These are phyloP conservation scores for Begonia masoniana DNA, from an alignment of 306 rosid genomes.

Conservation along the genomic window DNA sequence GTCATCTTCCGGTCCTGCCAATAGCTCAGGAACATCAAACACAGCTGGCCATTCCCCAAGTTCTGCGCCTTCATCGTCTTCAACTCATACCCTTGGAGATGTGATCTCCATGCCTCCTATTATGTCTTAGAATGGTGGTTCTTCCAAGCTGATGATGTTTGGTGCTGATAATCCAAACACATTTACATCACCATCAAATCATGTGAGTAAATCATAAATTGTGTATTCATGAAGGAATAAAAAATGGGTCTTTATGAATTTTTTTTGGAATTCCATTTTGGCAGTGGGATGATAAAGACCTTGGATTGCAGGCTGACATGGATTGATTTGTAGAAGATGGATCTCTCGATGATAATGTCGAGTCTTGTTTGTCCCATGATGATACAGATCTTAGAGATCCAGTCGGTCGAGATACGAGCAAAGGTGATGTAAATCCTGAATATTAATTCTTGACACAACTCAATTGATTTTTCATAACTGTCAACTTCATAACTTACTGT, in stretches of 20 bases:
- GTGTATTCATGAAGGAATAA: constrained; percentile 32
- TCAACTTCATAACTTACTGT: too few species aligned
- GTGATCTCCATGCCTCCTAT: constrained; percentile 79
- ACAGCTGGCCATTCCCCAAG: constrained; percentile 95
- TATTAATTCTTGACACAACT: too few species aligned
- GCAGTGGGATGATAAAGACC: constrained; percentile 8
- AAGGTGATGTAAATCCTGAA: constrained; percentile 42
- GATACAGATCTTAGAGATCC: constrained; percentile 88
- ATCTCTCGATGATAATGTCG: not conserved
- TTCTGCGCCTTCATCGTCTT: constrained; percentile 97
- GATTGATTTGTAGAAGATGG: not conserved
- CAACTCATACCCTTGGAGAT: constrained; percentile 98
- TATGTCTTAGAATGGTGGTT: constrained; percentile 65
- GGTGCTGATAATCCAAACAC: constrained; percentile 69
- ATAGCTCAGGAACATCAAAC: constrained; percentile 95
- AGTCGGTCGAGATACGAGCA: constrained; percentile 91
- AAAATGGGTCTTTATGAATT: constrained; percentile 33
- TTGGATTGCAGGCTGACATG: not conserved
- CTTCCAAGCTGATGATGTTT: constrained; percentile 80
- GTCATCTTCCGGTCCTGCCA: constrained; percentile 98
- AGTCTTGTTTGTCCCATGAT: constrained; percentile 30
- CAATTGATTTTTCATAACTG: too few species aligned
- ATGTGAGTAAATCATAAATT: constrained; percentile 38
- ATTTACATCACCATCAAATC: constrained; percentile 87
- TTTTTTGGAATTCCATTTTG: constrained; percentile 52